Base-by-base conservation (phyloP, 192 early-diverging fungal species). In the Linnemannia elongata region DNA sequence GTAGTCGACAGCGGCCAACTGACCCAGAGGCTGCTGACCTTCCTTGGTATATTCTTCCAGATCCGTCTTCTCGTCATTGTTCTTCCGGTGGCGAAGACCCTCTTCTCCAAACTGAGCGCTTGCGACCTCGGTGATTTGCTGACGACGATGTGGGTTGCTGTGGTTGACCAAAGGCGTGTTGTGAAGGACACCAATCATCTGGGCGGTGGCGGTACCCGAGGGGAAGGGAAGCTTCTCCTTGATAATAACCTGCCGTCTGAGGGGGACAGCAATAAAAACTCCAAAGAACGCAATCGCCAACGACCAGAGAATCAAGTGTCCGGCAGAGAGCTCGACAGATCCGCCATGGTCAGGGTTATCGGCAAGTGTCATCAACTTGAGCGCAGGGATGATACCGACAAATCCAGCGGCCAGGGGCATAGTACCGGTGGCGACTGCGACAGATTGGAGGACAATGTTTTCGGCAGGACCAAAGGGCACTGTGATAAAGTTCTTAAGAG, bases 401-500 rank as follows among this genome's bases (percentile, higher is more conserved):
- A 96, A 97, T 33, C 95, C 94, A 52, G 94, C 95, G 27, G 94
- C 91, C 27, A 97, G 90, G 17, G 96, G 96, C 94, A 97, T 96
- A 2, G 97, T 95, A 15, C 94, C 96, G 4, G 96, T 96, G 47
- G 97, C 97, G 8, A 96, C 95, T 0, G 95, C 93, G 0, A 95
- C 94, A 6, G 97, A 95, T 87, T 97, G 96, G 41, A 97, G 85
- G 15, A 97, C 93, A 68, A 96, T 95, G 87, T 97, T 97, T 83
- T 97, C 97, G 17, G 94, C 94, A 9, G 97, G 95, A 9, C 94
- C 92, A 87, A 96, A 96, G 36, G 89, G 90, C 18, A 90, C 76
- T 9, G 84, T 78, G 36, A 93, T 68, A 17, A 69, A 85, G n/a
- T 24, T 88, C 82, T 42, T 92, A 57, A 72, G 71, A 13, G 94